These are phyloP conservation scores for Purpureocillium lavendulum DNA, from an alignment of 2,329 filamentous ascomycete species.

Conservation along the genomic window DNA sequence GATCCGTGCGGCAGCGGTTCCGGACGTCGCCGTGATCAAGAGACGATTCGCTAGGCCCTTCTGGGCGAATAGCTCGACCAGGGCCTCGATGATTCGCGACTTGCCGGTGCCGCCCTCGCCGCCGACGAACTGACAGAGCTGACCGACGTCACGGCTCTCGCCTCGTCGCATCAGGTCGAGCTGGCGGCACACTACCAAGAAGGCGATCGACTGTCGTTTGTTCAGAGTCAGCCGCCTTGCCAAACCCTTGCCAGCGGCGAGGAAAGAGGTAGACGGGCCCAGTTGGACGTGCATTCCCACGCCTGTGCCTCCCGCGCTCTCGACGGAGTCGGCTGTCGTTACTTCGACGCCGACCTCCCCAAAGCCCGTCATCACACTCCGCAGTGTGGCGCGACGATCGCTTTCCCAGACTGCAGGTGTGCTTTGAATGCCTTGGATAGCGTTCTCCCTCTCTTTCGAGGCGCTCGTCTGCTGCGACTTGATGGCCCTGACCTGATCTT, in stretches of 20 bases:
- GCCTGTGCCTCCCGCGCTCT: background rate
- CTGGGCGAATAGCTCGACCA: background rate
- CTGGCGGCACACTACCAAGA: no score
- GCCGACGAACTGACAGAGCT: no score
- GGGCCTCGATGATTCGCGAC: background rate
- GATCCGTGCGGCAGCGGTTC: constrained; percentile 4
- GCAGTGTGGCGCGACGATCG: background rate
- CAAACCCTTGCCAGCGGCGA: background rate
- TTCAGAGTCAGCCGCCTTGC: no score
- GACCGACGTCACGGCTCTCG: no score
- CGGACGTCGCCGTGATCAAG: background rate
- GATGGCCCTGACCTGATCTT: background rate
- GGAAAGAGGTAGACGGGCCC: background rate
- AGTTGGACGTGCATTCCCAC: background rate
- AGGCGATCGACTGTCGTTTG: no score
- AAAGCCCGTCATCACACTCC: background rate
- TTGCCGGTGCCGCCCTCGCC: background rate
- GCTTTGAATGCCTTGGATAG: background rate
- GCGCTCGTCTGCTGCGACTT: background rate
- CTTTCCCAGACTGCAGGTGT: background rate
- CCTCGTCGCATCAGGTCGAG: no score
- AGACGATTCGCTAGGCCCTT: background rate
- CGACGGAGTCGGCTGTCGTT: background rate
- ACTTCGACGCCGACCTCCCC: background rate
- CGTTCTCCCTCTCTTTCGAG: background rate